These are phyloP conservation scores for Gamsiella multidivaricata DNA, from an alignment of 192 early-diverging fungal genomes.

Conservation along the genomic window DNA sequence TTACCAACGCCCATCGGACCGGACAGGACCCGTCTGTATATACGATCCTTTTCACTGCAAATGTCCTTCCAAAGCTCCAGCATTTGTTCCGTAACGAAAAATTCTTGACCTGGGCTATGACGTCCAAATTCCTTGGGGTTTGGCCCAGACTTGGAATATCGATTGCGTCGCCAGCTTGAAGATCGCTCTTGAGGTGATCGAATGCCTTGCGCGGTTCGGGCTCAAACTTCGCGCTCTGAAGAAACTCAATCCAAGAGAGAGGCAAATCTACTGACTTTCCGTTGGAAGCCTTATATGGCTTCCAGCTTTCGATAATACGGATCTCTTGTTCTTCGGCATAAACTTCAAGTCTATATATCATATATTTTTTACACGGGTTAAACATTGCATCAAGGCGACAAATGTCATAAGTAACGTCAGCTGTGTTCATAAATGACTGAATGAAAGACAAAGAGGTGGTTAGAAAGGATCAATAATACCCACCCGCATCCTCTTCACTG, in stretches of 20 bases:
- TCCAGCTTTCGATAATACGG: slow-evolving; percentile 12
- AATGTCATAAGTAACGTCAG: too few relatives aligned
- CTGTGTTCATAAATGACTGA: too few relatives aligned
- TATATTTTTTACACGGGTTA: too few relatives aligned
- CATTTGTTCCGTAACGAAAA: slow-evolving; percentile 25
- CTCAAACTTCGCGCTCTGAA: not conserved
- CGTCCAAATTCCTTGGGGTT: too few relatives aligned
- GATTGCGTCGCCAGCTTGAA: slow-evolving; percentile 4
- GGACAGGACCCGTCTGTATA: slow-evolving; percentile 29
- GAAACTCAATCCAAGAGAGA: slow-evolving; percentile 5
- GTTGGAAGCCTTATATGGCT: slow-evolving; percentile 1
- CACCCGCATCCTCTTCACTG: too few relatives aligned
- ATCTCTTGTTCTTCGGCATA: slow-evolving; percentile 5
- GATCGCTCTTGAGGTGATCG: too few relatives aligned
- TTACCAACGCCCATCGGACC: slow-evolving; percentile 10
- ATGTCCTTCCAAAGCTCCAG: slow-evolving; percentile 22
- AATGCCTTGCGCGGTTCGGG: slow-evolving; percentile 9
- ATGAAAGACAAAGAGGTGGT: too few relatives aligned
- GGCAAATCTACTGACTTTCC: slow-evolving; percentile 7
- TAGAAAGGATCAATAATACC: too few relatives aligned
- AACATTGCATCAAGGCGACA: too few relatives aligned
- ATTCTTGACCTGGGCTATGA: too few relatives aligned
- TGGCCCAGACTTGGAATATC: not conserved
- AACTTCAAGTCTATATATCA: too few relatives aligned
- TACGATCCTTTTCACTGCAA: slow-evolving; percentile 6